Base-by-base conservation (phyloP, 306 rosid genomes). In the Vigna radiata region DNA sequence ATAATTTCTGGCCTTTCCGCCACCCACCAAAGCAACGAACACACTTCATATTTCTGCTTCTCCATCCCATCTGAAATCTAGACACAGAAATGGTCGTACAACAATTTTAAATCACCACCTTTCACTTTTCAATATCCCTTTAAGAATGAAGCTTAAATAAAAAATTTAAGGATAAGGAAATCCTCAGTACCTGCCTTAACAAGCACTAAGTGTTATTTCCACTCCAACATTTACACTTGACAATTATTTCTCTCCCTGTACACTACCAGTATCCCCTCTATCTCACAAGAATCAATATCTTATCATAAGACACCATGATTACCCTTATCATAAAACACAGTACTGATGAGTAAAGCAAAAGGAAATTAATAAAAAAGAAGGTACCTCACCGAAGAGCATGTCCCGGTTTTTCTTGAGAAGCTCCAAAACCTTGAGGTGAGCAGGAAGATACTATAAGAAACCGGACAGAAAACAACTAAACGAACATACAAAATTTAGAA, bases 351-450 rank as follows among this genome's bases (percentile, higher is more conserved):
- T 8, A 48, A 27, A 48, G 12, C n/a, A 74, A 73, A 62, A 60
- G 47, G 29, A 55, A 62, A 36, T 44, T 44, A 43, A 43, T 17
- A 37, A 16, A 3, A 3, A 58, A 23, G 27, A 15, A 41, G 37
- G 37, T 18, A 92, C 98, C 98, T 95, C 98, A 2, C 88, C 87
- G 44, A 95, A 95, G 61, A 92, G 41, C 98, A 95, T 92, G 84
- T 95, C 97, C 85, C 98, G 82, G 80, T 92, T 95, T 75, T 85
- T 92, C 76, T 53, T 80, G 37, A 95, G 97, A 80, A 90, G 98
- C 86, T 87, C 91, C 87, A 95, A 79, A 70, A 89, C 95, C 98
- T 94, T 81, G 11, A 72, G 43, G 12, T 39, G 31, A 39, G 15
- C 43, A 21, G 72, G 27, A 55, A 37, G 56, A 76, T 23, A 4